Percentiles rank a stretch among this genome's conserved stretches.
Evolutionary conservation across 768 basidiomycete genomes (phyloP).

Genomic region (Tubosaeta sp.): DNA sequence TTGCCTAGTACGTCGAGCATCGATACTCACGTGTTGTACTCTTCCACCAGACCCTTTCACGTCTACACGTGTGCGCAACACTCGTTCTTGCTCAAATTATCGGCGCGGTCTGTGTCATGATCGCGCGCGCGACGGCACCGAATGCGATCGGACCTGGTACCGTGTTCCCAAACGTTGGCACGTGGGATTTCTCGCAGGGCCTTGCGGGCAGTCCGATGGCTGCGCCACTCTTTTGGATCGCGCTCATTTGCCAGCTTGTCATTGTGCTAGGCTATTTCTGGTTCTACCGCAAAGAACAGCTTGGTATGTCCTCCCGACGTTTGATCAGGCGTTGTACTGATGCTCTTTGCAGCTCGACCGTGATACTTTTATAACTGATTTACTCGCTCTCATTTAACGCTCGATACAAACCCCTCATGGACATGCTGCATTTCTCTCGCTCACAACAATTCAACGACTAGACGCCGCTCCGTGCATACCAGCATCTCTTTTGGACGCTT

Average conservation of each 20-base stretch:
- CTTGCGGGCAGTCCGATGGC: slow-evolving; percentile 77
- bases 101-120: slow-evolving; percentile 86
- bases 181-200: slow-evolving; percentile 82
- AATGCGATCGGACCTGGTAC: slow-evolving; percentile 84
- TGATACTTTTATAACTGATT: slow-evolving; percentile 5
- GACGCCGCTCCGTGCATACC: not conserved
- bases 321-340: not conserved
- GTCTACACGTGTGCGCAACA: slow-evolving; percentile 91
- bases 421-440: not conserved
- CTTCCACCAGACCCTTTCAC: slow-evolving; percentile 64
- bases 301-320: slow-evolving; percentile 46
- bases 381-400: not conserved
- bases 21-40: not conserved
- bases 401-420: not conserved
- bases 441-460: not conserved
- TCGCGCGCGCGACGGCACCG: slow-evolving; percentile 87
- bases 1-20: not conserved
- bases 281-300: slow-evolving; percentile 96
- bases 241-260: slow-evolving; percentile 70
- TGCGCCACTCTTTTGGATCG: slow-evolving; percentile 84
- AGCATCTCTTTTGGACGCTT: not conserved
- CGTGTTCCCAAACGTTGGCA: slow-evolving; percentile 89
- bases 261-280: slow-evolving; percentile 93
- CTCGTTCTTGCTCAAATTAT: slow-evolving; percentile 88
- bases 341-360: slow-evolving; percentile 20